Evolutionary conservation across 164 flowering plant species (phyloP), one percentile per base, ranked within the genome.

Genomic region (Paratinospora sagittata): DNA sequence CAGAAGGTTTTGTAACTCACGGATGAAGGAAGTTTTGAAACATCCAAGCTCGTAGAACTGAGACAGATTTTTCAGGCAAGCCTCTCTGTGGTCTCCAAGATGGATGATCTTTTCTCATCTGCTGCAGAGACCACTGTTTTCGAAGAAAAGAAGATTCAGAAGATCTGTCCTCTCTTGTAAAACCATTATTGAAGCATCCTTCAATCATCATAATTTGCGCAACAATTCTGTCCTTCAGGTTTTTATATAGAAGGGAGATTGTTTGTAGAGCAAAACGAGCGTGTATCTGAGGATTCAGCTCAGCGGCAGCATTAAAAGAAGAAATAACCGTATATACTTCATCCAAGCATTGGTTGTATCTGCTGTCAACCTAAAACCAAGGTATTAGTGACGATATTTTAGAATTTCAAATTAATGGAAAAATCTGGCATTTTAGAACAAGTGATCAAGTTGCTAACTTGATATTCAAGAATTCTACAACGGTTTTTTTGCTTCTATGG

Each of bases 1-100:
- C 60, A 17, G 24, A 55, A 55, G 30, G 27, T 19, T 47, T 52
- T 10, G 23, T 37, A 70, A 73, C 93, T 87, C 68, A 95, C 98
- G 98, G 98, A 75, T 92, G 97, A 43, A 95, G 96, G 73, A 95
- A 95, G 79, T 95, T 95, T 67, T 95, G 92, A 76, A 92, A 95
- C 98, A 95, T 90, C 98, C 98, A 95, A 17, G 92, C 88, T 2
- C 97, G 87, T 55, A 95, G 76, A 43, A 95, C 90, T 0, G 97
- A 88, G 57, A 95, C 98, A 37, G 97, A 90, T 83, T 81, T 88
- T 74, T 95, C 98, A 0, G 98, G 98, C 79, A 95, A 79, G 68
- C 98, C 98, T 82, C 98, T 82, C 71, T 95, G 98, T 0, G 97
- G 97, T 72, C 89, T 88, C 98, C 97, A 95, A 36, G 86, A 55